phyloP scores from a whole-genome alignment of 1,139 yeast genomes.

The Nakaseomyces sp. region DNA sequence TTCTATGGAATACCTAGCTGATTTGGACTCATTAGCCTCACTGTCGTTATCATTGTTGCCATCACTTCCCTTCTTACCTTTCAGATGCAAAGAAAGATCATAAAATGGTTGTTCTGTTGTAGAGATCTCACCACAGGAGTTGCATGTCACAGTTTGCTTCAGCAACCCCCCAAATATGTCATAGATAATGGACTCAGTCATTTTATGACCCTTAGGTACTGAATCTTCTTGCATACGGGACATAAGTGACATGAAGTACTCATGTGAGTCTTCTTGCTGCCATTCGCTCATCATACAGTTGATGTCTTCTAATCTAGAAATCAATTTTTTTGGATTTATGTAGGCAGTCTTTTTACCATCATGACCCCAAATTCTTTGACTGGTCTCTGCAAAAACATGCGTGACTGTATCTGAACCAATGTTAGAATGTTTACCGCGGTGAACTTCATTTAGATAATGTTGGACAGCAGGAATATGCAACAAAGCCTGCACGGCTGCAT shows the following conservation, averaged over 20 bases:
- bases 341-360: conserved; percentile 34
- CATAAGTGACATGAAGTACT: conserved; percentile 85
- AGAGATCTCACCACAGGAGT: conserved; percentile 70
- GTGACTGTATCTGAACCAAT: conserved; percentile 57
- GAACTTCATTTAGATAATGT: conserved; percentile 65
- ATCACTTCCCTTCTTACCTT: conserved; percentile 39
- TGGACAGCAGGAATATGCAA: conserved; percentile 86
- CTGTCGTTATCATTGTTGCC: conserved; percentile 14
- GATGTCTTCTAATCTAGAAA: conserved; percentile 67
- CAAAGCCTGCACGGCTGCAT: conserved; percentile 86
- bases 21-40: conserved; percentile 14
- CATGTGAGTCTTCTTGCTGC: conserved; percentile 98
- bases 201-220: conserved; percentile 77
- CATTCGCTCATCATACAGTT: conserved; percentile 95
- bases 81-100: conserved; percentile 72
- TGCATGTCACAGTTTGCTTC: conserved; percentile 77
- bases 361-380: conserved; percentile 53
- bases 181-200: conserved; percentile 74
- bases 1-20: conserved; percentile 50
- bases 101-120: conserved; percentile 89
- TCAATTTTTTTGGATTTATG: conserved; percentile 66
- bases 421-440: conserved; percentile 41
- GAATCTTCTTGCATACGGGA: conserved; percentile 85
- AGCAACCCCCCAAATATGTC: conserved; percentile 91
- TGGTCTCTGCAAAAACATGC: conserved; percentile 61